Percentiles rank a stretch among this genome's conserved stretches.
phyloP scores from a whole-genome alignment of 352 stramenopile genomes.

The Globisporangium middletonii region DNA sequence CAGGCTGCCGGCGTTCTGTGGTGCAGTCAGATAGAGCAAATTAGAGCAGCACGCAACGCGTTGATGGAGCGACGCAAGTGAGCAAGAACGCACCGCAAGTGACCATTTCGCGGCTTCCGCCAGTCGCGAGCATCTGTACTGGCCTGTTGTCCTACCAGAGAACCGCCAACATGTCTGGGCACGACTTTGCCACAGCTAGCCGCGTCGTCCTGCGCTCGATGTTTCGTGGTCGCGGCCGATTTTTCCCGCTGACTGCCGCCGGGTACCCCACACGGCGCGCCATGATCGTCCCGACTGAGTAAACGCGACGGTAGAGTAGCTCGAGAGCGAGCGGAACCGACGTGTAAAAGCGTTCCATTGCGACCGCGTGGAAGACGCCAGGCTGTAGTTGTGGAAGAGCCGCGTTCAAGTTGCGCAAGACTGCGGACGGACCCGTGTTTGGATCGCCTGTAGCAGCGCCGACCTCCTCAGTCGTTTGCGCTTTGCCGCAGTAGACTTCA shows the following conservation, averaged over 20 bases:
- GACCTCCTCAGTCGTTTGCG: not conserved
- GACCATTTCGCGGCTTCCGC: not conserved
- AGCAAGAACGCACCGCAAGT: not conserved
- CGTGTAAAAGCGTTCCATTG: not conserved
- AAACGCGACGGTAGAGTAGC: not conserved
- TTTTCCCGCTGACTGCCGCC: not conserved
- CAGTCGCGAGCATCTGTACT: not conserved
- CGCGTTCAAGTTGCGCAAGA: not conserved
- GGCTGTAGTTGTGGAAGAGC: not conserved
- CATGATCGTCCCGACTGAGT: not conserved
- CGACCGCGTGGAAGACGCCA: not conserved
- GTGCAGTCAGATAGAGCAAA: too few relatives aligned
- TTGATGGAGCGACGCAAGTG: too few relatives aligned
- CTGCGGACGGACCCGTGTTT: not conserved
- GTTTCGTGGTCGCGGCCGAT: not conserved
- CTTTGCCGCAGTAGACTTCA: not conserved
- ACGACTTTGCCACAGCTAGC: not conserved
- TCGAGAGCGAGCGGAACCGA: not conserved
- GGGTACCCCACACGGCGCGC: not conserved
- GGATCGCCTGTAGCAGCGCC: not conserved
- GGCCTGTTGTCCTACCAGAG: not conserved
- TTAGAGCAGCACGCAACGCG: too few relatives aligned
- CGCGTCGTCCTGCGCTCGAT: too few relatives aligned
- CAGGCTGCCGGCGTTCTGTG: not conserved
- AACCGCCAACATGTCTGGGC: not conserved